These are phyloP conservation scores for Nakaseomyces glabratus DNA, from an alignment of 1,139 yeast species.

Conservation along the genomic window DNA sequence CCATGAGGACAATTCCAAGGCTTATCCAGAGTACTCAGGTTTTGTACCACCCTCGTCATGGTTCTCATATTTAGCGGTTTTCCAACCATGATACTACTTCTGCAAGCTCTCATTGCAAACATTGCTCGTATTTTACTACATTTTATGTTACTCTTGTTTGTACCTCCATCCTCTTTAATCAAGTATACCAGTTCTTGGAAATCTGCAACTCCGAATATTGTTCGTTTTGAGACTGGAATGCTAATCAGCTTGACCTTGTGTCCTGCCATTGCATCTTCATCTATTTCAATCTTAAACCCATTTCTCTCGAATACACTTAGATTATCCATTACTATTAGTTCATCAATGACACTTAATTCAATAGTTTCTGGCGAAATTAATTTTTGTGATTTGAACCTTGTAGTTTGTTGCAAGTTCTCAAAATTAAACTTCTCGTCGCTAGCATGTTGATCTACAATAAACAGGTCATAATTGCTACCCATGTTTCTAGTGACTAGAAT, in stretches of 20 bases:
- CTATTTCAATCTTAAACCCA: constrained; percentile 57
- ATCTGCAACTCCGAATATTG: constrained; percentile 58
- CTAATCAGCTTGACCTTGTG: constrained; percentile 47
- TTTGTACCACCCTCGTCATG: constrained; percentile 61
- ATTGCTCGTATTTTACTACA: constrained; percentile 74
- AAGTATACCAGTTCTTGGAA: constrained; percentile 66
- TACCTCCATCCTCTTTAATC: constrained; percentile 38
- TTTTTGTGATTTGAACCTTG: constrained; percentile 56
- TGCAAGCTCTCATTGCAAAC: constrained; percentile 92
- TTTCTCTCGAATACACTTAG: constrained; percentile 50
- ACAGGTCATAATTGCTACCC: constrained; percentile 45
- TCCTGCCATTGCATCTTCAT: constrained; percentile 46
- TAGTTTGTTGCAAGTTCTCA: constrained; percentile 52
- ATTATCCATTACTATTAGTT: constrained; percentile 56
- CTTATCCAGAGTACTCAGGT: constrained; percentile 65
- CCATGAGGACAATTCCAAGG: constrained; percentile 99
- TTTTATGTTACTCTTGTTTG: constrained; percentile 37
- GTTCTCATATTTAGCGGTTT: constrained; percentile 46
- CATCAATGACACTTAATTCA: constrained; percentile 70
- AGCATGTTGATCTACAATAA: constrained; percentile 94
- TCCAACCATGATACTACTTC: constrained; percentile 92
- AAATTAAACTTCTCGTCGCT: constrained; percentile 91
- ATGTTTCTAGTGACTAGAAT: constrained; percentile 53
- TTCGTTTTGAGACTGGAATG: constrained; percentile 65
- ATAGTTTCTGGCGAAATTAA: constrained; percentile 57